Evolutionary conservation across 2,329 filamentous ascomycete species (phyloP), one percentile per base, ranked within the genome.

Genomic region (Dactylellina cionopaga): DNA sequence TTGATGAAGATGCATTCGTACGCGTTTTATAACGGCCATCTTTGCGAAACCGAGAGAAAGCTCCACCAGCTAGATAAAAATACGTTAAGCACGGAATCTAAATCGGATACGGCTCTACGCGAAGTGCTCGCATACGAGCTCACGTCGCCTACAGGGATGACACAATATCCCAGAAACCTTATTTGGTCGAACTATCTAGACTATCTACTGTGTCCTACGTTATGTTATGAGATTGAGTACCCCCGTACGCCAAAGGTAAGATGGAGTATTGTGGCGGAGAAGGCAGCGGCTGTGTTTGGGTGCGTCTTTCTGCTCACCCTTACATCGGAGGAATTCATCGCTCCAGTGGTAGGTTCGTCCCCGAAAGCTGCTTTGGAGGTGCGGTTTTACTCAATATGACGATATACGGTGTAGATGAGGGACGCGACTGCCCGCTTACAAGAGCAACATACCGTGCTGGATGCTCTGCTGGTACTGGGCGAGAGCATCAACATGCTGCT

Each of bases 1-100:
- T 88, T 97, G 54, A 99, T 99, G 95, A 99, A 99, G 84, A 95
- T 98, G 88, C 95, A 99, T 80, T 97, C 93, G 4, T 99, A 96
- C 79, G 91, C 92, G 22, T 99, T 98, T 80, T 99, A 99, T 83
- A 98, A 97, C 77, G 95, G 95, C 9, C 95, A 99, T 80, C 84
- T 99, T 13, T 91, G 90, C 76, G 92, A 95, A 80, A 96, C 92
- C 0, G 87, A 96, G 80, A 89, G 90, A 78, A 89, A 92, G 9
- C 84, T 99, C 10, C 87, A 86, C 63, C 88, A 88, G 39, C 88
- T 99, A 31, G 95, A 99, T 72, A 85, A 87, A 10, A 84, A 87
- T 73, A 83, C 83, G 5, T 82, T 82, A 77, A 82, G 83, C 43
- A 79, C 79, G 1, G 79, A 82, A 25, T 72, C 78, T 10, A 82